These are phyloP conservation scores for Endocarpon pusillum DNA, from an alignment of 495 filamentous ascomycete species.

Conservation along the genomic window DNA sequence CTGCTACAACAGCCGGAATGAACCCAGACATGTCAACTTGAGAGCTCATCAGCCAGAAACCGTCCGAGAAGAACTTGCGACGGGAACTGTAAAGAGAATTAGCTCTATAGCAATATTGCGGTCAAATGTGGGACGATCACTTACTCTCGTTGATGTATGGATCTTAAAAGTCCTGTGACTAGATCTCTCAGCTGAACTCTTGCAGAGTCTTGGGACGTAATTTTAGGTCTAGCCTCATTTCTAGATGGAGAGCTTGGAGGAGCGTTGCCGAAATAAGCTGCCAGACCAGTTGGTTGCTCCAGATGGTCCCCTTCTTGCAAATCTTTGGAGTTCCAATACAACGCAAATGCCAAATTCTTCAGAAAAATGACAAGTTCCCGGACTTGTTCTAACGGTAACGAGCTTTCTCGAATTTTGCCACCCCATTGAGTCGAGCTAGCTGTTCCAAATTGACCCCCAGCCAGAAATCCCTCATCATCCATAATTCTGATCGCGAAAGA, in stretches of 20 bases:
- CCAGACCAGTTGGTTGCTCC: too few species aligned
- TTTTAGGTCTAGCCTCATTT: too few species aligned
- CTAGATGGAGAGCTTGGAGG: too few species aligned
- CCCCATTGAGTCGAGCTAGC: constrained; percentile 22
- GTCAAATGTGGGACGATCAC: constrained; percentile 6
- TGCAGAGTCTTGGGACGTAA: constrained; percentile 38
- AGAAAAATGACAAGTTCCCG: constrained; percentile 66
- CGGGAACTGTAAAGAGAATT: constrained; percentile 38
- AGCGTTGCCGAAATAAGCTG: too few species aligned
- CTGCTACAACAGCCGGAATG: constrained; percentile 66
- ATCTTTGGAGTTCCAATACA: constrained; percentile 70
- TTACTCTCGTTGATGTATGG: constrained; percentile 84
- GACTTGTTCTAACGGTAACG: constrained; percentile 52
- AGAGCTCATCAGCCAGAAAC: constrained; percentile 90
- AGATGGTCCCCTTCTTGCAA: constrained; percentile 40
- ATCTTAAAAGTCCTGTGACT: constrained; percentile 65
- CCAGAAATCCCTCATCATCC: constrained; percentile 88
- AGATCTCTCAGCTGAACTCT: constrained; percentile 71
- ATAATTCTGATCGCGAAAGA: constrained; percentile 80
- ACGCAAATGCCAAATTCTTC: constrained; percentile 79
- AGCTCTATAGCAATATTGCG: constrained; percentile 3
- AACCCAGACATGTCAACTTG: constrained; percentile 87
- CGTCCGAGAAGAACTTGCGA: constrained; percentile 58
- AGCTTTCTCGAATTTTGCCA: constrained; percentile 44
- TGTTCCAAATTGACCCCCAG: constrained; percentile 55